Conservation (phyloP, 2,329 filamentous ascomycete species). For the Botrytis deweyae region DNA sequence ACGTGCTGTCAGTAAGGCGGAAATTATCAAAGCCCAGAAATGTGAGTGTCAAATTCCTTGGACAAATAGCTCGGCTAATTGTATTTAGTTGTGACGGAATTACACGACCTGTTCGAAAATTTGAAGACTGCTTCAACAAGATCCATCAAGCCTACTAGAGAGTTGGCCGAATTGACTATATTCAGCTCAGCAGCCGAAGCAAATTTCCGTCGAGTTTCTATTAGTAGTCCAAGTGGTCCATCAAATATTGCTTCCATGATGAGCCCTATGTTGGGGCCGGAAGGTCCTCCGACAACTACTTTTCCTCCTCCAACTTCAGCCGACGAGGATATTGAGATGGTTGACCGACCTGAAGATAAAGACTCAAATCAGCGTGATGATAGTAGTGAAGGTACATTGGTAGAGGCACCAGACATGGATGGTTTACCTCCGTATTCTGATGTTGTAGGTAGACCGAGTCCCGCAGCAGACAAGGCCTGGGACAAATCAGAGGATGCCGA, state of each 20-base stretch:
- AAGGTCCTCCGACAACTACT: slow-evolving; percentile 30
- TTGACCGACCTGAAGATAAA: slow-evolving; percentile 34
- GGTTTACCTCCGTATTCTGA: slow-evolving; percentile 27
- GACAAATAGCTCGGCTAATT: slow-evolving; percentile 4
- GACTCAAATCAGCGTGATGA: slow-evolving; percentile 34
- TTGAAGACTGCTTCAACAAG: slow-evolving; percentile 63
- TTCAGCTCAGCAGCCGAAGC: slow-evolving; percentile 58
- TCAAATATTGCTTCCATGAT: slow-evolving; percentile 32
- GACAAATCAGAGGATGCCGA: slow-evolving; percentile 14
- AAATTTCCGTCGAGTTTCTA: slow-evolving; percentile 49
- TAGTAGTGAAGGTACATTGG: slow-evolving; percentile 43
- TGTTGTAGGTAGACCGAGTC: not conserved
- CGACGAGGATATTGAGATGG: slow-evolving; percentile 39
- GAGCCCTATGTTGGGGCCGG: slow-evolving; percentile 34
- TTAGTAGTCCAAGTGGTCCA: slow-evolving; percentile 40
- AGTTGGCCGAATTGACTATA: slow-evolving; percentile 77
- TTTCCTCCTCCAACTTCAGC: slow-evolving; percentile 23
- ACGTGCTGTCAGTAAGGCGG: slow-evolving; percentile 58
- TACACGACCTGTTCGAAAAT: slow-evolving; percentile 67
- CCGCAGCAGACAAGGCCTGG: not conserved
- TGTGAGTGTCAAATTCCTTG: slow-evolving; percentile 56
- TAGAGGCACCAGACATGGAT: slow-evolving; percentile 36
- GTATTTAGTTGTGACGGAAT: slow-evolving; percentile 67
- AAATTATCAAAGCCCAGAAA: slow-evolving; percentile 63
- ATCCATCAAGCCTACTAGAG: slow-evolving; percentile 69